Evolutionary conservation across 2,329 filamentous ascomycete genomes (phyloP).

Genomic region (Sporothrix luriei): DNA sequence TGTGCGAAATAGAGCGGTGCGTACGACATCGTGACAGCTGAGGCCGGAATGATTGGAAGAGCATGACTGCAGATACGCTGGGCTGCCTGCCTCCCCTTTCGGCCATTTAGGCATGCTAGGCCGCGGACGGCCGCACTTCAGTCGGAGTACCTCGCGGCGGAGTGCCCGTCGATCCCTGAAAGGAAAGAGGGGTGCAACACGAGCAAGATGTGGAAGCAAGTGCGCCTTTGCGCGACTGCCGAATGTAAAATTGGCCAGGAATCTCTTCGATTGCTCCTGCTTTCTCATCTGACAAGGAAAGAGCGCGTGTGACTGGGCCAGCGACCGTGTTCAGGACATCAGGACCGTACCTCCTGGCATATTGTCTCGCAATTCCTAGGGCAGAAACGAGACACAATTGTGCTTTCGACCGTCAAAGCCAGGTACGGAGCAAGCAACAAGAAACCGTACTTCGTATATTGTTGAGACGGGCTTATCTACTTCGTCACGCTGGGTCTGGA

Average conservation of each 20-base stretch:
- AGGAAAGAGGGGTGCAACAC: slow-evolving; percentile 10
- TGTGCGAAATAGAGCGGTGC: slow-evolving; percentile 27
- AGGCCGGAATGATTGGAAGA: slow-evolving; percentile 34
- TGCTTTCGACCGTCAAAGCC: not conserved
- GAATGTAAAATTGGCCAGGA: not conserved
- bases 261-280: not conserved
- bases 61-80: slow-evolving; percentile 3
- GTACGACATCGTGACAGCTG: slow-evolving; percentile 34
- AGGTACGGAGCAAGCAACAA: not conserved
- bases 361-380: not conserved
- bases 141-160: slow-evolving; percentile 16
- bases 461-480: slow-evolving; percentile 18
- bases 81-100: slow-evolving; percentile 7
- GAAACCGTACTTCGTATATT: too few relatives aligned
- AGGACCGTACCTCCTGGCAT: not conserved
- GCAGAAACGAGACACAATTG: not conserved
- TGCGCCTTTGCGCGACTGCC: slow-evolving; percentile 12
- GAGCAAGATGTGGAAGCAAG: not conserved
- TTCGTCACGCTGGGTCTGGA: not conserved
- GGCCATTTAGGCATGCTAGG: slow-evolving; percentile 5
- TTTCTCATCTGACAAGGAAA: slow-evolving; percentile 2
- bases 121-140: not conserved
- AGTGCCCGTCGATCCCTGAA: slow-evolving; percentile 11
- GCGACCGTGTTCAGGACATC: not conserved
- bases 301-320: slow-evolving; percentile 18